Base-by-base conservation (phyloP, 1,139 yeast species). In the Barnettozyma hawaiiensis region DNA sequence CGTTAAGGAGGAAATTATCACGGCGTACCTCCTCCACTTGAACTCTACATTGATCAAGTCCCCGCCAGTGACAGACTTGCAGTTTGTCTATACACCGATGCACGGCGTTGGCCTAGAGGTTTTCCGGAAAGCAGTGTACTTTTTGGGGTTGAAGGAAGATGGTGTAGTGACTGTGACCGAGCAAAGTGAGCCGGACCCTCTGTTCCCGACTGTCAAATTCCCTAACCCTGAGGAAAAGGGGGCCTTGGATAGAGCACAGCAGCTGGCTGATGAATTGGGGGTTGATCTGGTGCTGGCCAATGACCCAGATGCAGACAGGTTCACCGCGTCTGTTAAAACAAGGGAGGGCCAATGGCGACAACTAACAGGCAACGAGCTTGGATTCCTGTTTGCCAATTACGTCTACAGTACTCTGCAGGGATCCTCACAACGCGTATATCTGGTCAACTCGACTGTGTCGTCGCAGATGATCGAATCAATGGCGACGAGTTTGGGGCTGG, bases 191-290 rank as follows among this genome's bases (percentile, higher is more conserved):
- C 96, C 97, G 0, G 90, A 92, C 62, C 95, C 97, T 0, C 75
- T 70, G 23, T 92, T 92, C 58, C 76, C 89, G 2, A 85, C 97
- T 0, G 97, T 90, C 8, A 65, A 64, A 37, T 92, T 92, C 58
- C 98, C 98, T 4, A 92, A 92, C 55, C 98, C 98, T 0, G 98
- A 92, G 62, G 98, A 92, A 58, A 76, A 78, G 48, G 97, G 97
- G 2, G 97, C 97, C 0, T 67, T 92, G 46, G 84, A 80, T 50
- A 58, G 82, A 41, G 92, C 96, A 0, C 81, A 81, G 24, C 46
- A 60, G 14, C 60, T 65, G 2, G 65, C 68, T 0, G 67, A 70
- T 37, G 56, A 54, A 1, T 50, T 58, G 15, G 72, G 69, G 0
- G 60, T 75, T 26, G 60, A 66, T 6, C 60, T 89, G 35, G 92